Base-by-base conservation (phyloP, 768 basidiomycete species). In the Tulasnella sp. region DNA sequence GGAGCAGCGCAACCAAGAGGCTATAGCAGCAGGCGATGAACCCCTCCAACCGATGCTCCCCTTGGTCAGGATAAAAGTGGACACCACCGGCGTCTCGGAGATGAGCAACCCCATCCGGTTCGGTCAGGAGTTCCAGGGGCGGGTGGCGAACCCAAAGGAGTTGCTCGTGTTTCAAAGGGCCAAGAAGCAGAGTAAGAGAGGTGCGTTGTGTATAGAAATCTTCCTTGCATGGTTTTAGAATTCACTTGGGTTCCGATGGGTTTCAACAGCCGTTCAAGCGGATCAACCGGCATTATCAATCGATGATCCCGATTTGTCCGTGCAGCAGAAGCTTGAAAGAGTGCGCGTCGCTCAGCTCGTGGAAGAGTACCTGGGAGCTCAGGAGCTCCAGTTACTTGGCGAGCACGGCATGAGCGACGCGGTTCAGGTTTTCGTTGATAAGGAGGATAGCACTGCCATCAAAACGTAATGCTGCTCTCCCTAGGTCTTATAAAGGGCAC, bases 41-140 rank as follows among this genome's bases (percentile, higher is more conserved):
- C 62, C 78, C 55, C 70, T 82, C 1, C 76, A 79, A 9, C 76
- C 72, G 5, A 87, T 94, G 84, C 78, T 97, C 9, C 94, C 92
- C 1, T 80, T 96, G 49, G 74, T 96, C 49, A 80, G 92, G 11
- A 75, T 96, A 17, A 92, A 90, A 75, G 91, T 94, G 17, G 91
- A 94, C 68, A 93, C 91, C 0, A 89, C 93, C 0, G 88, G 86
- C 44, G 87, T 92, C 7, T 82, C 81, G 59, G 87, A 90, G 65
- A 91, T 91, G 73, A 91, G 87, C 55, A 99, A 99, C 69, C 93
- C 94, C 22, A 85, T 94, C 53, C 85, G 96, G 9, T 96, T 99
- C 68, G 94, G 96, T 1, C 92, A 94, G 69, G 89, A 94, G 69
- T 97, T 97, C 70, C 80, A 84, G 64, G 90, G 89, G 1, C 79